These are phyloP conservation scores for Globomyces pollinis-pini DNA, from an alignment of 192 early-diverging fungal genomes.

Conservation along the genomic window DNA sequence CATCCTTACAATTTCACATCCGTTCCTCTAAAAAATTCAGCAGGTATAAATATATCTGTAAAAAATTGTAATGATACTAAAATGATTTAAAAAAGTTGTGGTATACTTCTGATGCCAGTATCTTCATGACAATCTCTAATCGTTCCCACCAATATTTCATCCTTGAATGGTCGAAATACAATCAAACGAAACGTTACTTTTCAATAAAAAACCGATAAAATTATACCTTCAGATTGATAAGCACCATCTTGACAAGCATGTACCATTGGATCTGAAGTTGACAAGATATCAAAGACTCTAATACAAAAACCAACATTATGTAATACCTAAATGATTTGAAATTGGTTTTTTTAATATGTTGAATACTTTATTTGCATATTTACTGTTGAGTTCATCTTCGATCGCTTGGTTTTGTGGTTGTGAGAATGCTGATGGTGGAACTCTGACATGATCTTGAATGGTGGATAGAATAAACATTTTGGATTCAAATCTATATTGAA, in stretches of 20 bases:
- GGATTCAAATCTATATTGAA: too few relatives aligned
- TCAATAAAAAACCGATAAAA: neutral
- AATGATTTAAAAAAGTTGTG: too few relatives aligned
- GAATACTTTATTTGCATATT: conserved; percentile 16
- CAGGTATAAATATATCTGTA: conserved; percentile 13
- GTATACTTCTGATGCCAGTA: too few relatives aligned
- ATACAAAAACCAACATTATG: conserved; percentile 10
- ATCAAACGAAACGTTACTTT: conserved; percentile 11
- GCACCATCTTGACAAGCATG: conserved; percentile 16
- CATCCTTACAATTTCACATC: neutral
- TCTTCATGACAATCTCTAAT: neutral
- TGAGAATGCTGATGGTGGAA: conserved; percentile 5
- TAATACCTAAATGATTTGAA: too few relatives aligned
- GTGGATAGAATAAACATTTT: neutral
- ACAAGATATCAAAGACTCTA: conserved; percentile 2
- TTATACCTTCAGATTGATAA: conserved; percentile 13
- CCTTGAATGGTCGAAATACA: conserved; percentile 10
- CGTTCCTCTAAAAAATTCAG: neutral
- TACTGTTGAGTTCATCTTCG: conserved; percentile 8
- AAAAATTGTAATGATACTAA: conserved; percentile 10
- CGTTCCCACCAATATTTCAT: neutral
- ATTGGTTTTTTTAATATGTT: neutral
- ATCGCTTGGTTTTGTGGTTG: neutral
- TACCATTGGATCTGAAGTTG: conserved; percentile 9
- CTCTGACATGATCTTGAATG: conserved; percentile 8